Conservation (phyloP, 371 early-diverging fungal genomes). For the Sporodiniella umbellata region DNA sequence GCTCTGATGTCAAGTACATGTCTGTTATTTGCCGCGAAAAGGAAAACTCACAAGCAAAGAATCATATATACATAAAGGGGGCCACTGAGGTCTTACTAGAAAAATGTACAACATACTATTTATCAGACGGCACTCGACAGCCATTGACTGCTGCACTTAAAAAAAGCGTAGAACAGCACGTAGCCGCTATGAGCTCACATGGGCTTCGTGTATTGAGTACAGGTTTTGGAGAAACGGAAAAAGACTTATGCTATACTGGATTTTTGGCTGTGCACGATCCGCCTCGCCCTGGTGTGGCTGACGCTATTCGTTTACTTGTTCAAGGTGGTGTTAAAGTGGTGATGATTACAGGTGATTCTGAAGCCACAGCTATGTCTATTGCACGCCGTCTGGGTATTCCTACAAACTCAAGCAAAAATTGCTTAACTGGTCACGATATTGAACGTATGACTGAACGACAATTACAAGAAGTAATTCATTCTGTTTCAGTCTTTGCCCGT, state of each 20-base stretch:
- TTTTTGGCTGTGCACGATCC: conserved; percentile 87
- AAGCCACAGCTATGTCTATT: conserved; percentile 78
- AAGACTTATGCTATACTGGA: conserved; percentile 71
- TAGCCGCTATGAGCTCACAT: conserved; percentile 67
- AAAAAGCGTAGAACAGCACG: conserved; percentile 51
- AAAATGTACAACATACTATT: conserved; percentile 60
- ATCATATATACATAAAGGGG: conserved; percentile 65
- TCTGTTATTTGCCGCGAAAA: conserved; percentile 55
- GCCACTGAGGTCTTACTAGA: conserved; percentile 72
- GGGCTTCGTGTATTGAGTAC: conserved; percentile 89
- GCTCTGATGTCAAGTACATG: conserved; percentile 92
- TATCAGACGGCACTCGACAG: conserved; percentile 32
- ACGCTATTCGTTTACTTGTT: conserved; percentile 58
- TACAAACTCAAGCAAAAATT: conserved; percentile 46
- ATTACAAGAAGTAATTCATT: conserved; percentile 54
- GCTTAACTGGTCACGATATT: conserved; percentile 72
- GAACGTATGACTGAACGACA: conserved; percentile 66
- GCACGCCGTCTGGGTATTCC: conserved; percentile 76
- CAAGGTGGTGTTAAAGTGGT: conserved; percentile 79
- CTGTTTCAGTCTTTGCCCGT: conserved; percentile 81
- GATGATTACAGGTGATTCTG: conserved; percentile 93
- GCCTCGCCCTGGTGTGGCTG: conserved; percentile 69
- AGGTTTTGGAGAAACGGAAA: conserved; percentile 65
- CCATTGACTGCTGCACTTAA: conserved; percentile 49
- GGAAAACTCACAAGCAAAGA: conserved; percentile 21